Evolutionary conservation across 2,329 filamentous ascomycete genomes (phyloP), one percentile per base, ranked within the genome.

Genomic region (Beauveria medogensis): DNA sequence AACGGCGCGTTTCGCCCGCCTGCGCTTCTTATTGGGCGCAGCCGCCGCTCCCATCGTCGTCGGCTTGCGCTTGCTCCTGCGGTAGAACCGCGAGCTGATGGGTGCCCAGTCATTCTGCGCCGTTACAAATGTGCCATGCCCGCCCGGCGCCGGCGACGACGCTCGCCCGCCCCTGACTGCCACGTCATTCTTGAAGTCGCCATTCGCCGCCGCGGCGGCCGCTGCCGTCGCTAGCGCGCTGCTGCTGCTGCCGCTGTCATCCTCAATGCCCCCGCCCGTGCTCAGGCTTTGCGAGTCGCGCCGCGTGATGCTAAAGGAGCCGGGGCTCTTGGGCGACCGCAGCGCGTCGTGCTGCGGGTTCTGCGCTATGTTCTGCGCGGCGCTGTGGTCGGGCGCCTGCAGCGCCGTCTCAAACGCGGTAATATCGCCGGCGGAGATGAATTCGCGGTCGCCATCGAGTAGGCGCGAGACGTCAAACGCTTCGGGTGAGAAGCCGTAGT

Each of bases 101-200:
- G 94, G 94, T 18, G 90, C 87, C 94, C 94, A 99, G 78, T 99
- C 94, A 72, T 96, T 96, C 70, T 95, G 85, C 46, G 94, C 93
- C 3, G 91, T 90, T 68, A 97, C 91, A 71, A 92, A 92, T 55
- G 84, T 75, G 44, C 74, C 75, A 1, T 74, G 74, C 2, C 46
- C 55, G 5, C 47, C 46, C 16, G 46, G 30, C 7, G 46, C 55
- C 18, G 55, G 44, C 16, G 55, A 58, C 3, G 55, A 41, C 10
- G 34, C 46, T 3, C 22, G 30, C 22, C 34, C 55, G 10, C 22
- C 30, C 4, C 30, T 74, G 12, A 24, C n/a, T 7, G 43, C 72
- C 0, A 74, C 75, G 0, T 74, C 72, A 2, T 74, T 70, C 2
- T n/a, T 48, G 3, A 60, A 55, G 22, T 60, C 1, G 74, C 71